These are phyloP conservation scores for Corrigiola litoralis DNA, from an alignment of 179 eudicot species.

Conservation along the genomic window DNA sequence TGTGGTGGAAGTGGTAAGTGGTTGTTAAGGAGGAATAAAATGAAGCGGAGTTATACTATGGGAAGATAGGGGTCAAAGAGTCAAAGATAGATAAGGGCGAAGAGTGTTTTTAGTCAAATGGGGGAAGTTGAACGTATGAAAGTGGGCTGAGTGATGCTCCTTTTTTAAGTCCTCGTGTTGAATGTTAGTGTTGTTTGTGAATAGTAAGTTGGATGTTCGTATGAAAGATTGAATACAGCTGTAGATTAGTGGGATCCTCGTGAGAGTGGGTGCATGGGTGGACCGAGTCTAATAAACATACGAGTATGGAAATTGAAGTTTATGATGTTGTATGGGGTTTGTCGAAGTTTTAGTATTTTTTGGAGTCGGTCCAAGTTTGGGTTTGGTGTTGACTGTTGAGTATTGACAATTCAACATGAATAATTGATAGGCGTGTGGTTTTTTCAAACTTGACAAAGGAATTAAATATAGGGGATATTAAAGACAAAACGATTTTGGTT, in stretches of 20 bases:
- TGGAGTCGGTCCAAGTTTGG: background rate
- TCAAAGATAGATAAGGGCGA: background rate
- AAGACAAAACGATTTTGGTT: too few relatives aligned
- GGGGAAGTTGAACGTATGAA: conserved; percentile 2
- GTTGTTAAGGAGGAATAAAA: background rate
- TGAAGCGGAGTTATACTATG: background rate
- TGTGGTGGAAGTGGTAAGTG: background rate
- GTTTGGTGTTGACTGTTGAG: background rate
- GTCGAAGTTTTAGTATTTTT: background rate
- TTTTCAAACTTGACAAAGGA: too few relatives aligned
- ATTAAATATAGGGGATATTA: too few relatives aligned
- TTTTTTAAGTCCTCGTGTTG: too few relatives aligned
- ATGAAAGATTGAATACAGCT: conserved; percentile 2
- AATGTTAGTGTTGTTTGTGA: background rate
- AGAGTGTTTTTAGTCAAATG: conserved; percentile 5
- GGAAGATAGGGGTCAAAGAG: conserved; percentile 4
- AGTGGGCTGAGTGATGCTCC: background rate
- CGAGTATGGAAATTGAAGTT: background rate
- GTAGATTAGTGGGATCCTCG: background rate
- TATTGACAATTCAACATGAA: background rate
- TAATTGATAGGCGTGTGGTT: background rate
- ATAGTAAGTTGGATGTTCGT: background rate
- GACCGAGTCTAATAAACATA: background rate
- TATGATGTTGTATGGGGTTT: background rate
- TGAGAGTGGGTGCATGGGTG: background rate